Conservation (phyloP, 1,284 basidiomycete species). For the Rhizoctonia solani region DNA sequence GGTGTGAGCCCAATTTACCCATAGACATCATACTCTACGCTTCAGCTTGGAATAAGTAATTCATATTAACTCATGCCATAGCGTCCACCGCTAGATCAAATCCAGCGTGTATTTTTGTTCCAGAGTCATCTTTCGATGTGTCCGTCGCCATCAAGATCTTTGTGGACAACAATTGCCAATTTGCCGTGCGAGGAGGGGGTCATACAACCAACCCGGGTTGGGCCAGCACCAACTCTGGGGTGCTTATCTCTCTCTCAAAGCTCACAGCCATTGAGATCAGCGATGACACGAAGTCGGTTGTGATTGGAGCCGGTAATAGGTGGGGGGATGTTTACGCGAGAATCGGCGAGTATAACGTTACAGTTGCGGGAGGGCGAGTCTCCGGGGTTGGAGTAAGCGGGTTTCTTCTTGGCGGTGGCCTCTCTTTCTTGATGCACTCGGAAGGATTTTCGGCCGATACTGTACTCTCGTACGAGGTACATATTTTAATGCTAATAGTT, state of each 20-base stretch:
- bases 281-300: background rate
- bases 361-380: slow-evolving; percentile 2
- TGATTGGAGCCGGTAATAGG: background rate
- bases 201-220: slow-evolving; percentile 12
- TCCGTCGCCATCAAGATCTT: slow-evolving; percentile 1
- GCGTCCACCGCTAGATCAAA: no score
- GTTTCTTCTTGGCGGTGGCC: slow-evolving; percentile 3
- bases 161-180: background rate
- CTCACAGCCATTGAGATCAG: background rate
- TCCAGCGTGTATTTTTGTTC: no score
- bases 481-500: background rate
- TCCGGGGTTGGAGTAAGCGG: slow-evolving; percentile 13
- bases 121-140: background rate
- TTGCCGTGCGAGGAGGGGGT: background rate
- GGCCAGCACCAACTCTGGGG: slow-evolving; percentile 1
- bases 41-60: no score
- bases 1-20: no score
- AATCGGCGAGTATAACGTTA: background rate
- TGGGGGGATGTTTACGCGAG: slow-evolving; percentile 2
- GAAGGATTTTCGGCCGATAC: background rate
- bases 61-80: no score
- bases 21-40: no score
- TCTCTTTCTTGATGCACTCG: slow-evolving; percentile 11
- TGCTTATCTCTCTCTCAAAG: slow-evolving; percentile 4
- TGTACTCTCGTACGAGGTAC: slow-evolving; percentile 9